Conservation (phyloP, 2,329 filamentous ascomycete genomes). For the Exophiala viscosa region DNA sequence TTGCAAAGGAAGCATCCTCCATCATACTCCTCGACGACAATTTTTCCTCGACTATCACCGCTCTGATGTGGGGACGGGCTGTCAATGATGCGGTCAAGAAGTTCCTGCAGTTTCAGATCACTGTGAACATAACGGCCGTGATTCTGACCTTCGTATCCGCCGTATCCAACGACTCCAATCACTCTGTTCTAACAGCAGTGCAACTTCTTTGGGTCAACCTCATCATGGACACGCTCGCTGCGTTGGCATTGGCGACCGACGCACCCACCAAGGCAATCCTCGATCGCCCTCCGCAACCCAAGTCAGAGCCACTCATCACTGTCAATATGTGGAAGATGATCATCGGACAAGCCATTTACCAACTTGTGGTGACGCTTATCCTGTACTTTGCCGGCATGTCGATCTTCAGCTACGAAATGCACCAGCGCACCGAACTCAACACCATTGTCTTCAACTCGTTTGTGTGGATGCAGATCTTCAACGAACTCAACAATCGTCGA, state of each 20-base stretch:
- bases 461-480: slow-evolving; percentile 99
- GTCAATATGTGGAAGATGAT: slow-evolving; percentile 99
- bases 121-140: slow-evolving; percentile 89
- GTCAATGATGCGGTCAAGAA: slow-evolving; percentile 67
- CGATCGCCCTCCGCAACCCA: slow-evolving; percentile 72
- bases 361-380: slow-evolving; percentile 73
- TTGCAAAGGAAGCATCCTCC: slow-evolving; percentile 65
- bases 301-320: slow-evolving; percentile 73
- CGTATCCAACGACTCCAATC: slow-evolving; percentile 64
- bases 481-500: slow-evolving; percentile 94
- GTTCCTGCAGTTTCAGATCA: slow-evolving; percentile 63
- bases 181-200: slow-evolving; percentile 78
- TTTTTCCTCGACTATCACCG: slow-evolving; percentile 62
- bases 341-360: slow-evolving; percentile 83
- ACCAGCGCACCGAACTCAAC: slow-evolving; percentile 54
- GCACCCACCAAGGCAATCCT: slow-evolving; percentile 79
- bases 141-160: slow-evolving; percentile 82
- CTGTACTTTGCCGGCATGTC: slow-evolving; percentile 70
- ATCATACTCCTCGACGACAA: slow-evolving; percentile 67
- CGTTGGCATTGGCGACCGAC: slow-evolving; percentile 82
- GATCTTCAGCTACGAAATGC: slow-evolving; percentile 56
- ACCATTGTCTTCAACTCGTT: slow-evolving; percentile 97
- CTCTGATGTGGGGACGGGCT: slow-evolving; percentile 64
- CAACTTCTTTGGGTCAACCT: slow-evolving; percentile 95
- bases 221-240: slow-evolving; percentile 95